These are phyloP conservation scores for Rhodotorula kratochvilovae DNA, from an alignment of 768 basidiomycete species.

Conservation along the genomic window DNA sequence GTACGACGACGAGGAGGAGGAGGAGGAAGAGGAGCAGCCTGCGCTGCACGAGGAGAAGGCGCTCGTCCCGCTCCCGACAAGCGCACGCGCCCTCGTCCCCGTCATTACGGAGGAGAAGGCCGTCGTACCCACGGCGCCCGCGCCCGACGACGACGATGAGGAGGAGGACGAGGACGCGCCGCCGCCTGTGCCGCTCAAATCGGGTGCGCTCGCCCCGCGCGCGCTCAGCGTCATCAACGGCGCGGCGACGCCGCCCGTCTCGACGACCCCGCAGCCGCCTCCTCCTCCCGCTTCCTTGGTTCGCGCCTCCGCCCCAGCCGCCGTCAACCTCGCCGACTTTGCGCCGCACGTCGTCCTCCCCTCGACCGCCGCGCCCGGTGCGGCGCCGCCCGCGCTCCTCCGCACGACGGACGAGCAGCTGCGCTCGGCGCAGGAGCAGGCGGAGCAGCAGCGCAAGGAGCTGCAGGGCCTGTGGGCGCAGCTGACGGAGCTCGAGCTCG, in stretches of 20 bases:
- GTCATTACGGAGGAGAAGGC: not conserved
- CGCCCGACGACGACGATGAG: not conserved
- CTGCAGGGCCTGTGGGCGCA: conserved; percentile 17
- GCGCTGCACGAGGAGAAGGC: not conserved
- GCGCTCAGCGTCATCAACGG: not conserved
- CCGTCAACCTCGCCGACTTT: conserved; percentile 6
- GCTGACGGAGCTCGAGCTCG: conserved; percentile 15
- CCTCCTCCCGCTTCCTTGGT: not conserved
- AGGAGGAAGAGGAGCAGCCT: no score
- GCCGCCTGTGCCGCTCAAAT: not conserved
- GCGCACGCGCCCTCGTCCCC: not conserved
- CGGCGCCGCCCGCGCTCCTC: conserved; percentile 2
- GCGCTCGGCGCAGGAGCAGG: conserved; percentile 4
- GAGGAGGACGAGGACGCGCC: not conserved
- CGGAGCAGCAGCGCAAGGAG: conserved; percentile 14
- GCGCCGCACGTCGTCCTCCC: not conserved
- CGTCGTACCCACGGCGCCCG: not conserved
- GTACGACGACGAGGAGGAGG: no score
- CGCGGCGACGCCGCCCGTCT: not conserved
- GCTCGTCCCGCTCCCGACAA: not conserved
- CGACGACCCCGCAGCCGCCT: not conserved
- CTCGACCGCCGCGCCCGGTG: not conserved
- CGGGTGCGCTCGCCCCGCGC: not conserved
- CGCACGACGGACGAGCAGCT: conserved; percentile 10
- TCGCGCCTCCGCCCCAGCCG: not conserved